A percentile compares a stretch with the other conserved stretches of the same genome.
These are phyloP conservation scores for Trichosanthes truncata DNA, from an alignment of 306 rosid species.

Conservation along the genomic window DNA sequence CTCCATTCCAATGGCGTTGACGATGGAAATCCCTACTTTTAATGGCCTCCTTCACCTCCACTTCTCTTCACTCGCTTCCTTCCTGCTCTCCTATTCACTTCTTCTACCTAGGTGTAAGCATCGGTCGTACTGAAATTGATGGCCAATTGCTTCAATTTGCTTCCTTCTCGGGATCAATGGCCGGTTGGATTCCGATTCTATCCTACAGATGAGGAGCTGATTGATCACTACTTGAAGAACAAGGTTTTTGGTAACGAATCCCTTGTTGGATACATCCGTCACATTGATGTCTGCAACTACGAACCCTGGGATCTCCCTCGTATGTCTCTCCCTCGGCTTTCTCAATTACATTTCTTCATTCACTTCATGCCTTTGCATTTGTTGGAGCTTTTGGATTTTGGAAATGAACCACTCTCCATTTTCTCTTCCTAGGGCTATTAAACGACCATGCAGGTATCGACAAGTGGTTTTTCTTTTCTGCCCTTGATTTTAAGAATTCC, in stretches of 20 bases:
- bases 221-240: conserved; percentile 28
- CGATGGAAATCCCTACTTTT: background rate
- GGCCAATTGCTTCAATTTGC: background rate
- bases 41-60: background rate
- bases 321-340: conserved; percentile 7
- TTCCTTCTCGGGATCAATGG: background rate
- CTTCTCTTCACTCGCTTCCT: background rate
- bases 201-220: conserved; percentile 63
- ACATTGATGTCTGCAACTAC: conserved; percentile 28
- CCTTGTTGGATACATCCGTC: conserved; percentile 19
- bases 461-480: conserved; percentile 57
- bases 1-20: background rate
- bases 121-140: background rate
- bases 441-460: conserved; percentile 23
- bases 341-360: background rate
- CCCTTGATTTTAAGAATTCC: conserved; percentile 21
- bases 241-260: conserved; percentile 23
- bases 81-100: background rate
- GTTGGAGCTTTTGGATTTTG: background rate
- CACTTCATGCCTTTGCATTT: background rate
- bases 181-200: conserved; percentile 36
- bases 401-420: background rate
- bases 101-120: background rate
- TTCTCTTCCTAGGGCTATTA: conserved; percentile 19
- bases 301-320: conserved; percentile 59